Base-by-base conservation (phyloP, 495 filamentous ascomycete genomes). In the Xylaria acuta region DNA sequence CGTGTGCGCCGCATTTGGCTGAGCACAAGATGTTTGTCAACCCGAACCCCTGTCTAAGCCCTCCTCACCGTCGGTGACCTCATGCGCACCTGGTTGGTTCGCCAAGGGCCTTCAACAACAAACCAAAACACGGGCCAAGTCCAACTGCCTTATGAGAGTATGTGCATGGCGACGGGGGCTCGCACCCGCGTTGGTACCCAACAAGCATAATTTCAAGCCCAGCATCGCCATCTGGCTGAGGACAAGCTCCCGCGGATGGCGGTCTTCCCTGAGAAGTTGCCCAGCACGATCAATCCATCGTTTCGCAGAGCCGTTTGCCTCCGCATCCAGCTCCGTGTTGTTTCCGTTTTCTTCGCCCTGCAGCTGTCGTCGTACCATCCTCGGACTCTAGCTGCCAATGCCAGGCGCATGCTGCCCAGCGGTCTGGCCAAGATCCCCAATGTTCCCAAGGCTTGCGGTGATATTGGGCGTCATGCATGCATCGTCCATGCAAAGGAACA, bases 321-420 rank as follows among this genome's bases (percentile, higher is more conserved):
- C 41, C 63, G 38, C 56, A 69, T 62, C 67, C 40, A 41, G 56
- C 20, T 18, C 56, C 47, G 40, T 53, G 38, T 64, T 38, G 41
- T 71, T 71, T 71, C 62, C 32, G n/a, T 64, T 71, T 71, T 49
- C 45, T 66, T 64, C 47, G 22, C 60, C 30, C 47, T 71, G 69
- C 68, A 70, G 68, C 67, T 70, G 41, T 20, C 18, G 58, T 64
- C 68, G 40, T 64, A 64, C 43, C 68, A 51, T 36, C 40, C 68
- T 53, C 43, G 30, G 47, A 43, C 47, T 40, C 56, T 64, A 43
- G 59, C 34, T 59, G 56, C 69, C 69, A 47, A 71, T 63, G 25
- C 59, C 22, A 18, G 36, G 59, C 47, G 69, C 69, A 64, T 56
- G 14, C 7, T 22, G 36, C 47, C 69, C 20, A 56, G 59, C 43